phyloP scores from a whole-genome alignment of 371 early-diverging fungal species.

The Apophysomyces sp. region DNA sequence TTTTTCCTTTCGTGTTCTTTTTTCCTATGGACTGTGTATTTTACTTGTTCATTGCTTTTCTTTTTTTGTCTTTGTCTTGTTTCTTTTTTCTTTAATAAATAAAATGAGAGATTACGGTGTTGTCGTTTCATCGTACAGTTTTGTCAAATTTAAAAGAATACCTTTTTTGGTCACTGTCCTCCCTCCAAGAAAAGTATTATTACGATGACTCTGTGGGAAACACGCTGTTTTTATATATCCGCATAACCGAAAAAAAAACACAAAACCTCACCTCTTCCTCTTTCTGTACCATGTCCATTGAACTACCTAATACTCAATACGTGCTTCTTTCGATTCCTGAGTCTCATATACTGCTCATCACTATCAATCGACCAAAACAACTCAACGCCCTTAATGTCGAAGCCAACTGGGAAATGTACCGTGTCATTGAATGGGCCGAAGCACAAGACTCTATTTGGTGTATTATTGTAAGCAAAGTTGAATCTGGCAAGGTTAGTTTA shows the following conservation, averaged over 20 bases:
- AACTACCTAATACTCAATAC: slow-evolving; percentile 36
- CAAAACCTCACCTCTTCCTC: background rate
- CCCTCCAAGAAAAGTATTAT: background rate
- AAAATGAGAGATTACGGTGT: background rate
- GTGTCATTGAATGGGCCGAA: slow-evolving; percentile 47
- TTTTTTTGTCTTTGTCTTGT: background rate
- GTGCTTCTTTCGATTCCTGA: slow-evolving; percentile 32
- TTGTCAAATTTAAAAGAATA: too few relatives aligned
- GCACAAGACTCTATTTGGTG: slow-evolving; percentile 43
- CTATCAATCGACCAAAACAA: slow-evolving; percentile 44
- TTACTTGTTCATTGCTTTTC: background rate
- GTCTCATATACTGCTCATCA: slow-evolving; percentile 43
- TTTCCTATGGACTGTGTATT: slow-evolving; percentile 1
- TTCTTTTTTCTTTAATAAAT: too few relatives aligned
- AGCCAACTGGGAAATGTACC: slow-evolving; percentile 41
- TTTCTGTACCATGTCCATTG: slow-evolving; percentile 4
- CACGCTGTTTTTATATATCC: background rate
- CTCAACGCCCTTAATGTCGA: slow-evolving; percentile 44
- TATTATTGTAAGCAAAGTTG: slow-evolving; percentile 31
- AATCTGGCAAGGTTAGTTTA: too few relatives aligned
- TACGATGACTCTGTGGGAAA: background rate
- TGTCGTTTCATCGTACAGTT: too few relatives aligned
- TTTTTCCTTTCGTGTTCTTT: background rate
- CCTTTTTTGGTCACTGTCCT: background rate
- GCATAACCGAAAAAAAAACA: background rate